Evolutionary conservation across 2,329 filamentous ascomycete species (phyloP), one percentile per base, ranked within the genome.

Genomic region (Talaromyces piceae): DNA sequence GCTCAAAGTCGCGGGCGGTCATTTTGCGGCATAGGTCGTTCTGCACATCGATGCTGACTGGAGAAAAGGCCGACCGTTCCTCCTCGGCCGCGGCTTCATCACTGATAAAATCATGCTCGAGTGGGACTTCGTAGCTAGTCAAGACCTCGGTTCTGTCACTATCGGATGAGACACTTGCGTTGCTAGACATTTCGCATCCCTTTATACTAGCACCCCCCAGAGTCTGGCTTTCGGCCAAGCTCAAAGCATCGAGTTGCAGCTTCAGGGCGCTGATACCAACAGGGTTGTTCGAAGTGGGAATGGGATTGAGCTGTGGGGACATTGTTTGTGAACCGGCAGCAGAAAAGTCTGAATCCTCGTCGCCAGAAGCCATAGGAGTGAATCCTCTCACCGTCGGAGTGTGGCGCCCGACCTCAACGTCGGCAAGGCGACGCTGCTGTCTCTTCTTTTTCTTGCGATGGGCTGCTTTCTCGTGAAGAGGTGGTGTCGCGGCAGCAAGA

Each of bases 1-100:
- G 83, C 62, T 95, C 86, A 66, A 98, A 98, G 67, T 98, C 93
- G 9, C 84, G 82, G 2, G 90, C 84, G 7, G 85, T 86, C 86
- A 97, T 96, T 74, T 98, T 97, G 57, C 87, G 82, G 55, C 74
- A 73, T 41, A 80, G 60, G 30, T 76, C 67, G 56, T 70, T 76
- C 66, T 61, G 76, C 59, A 78, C 69, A 50, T 81, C 68, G 13
- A 78, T 77, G 23, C 79, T 79, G 59, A 82, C 81, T 41, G 78
- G 62, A 5, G 72, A 71, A 28, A 75, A 72, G 52, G 71, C 63
- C 58, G 72, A 49, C 55, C 72, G 50, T 25, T 54, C 58, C 43
- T 67, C 66, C 20, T 63, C 61, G 6, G 61, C 60, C 6, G 56
- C 63, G 45, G 64, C 72, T 56, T 82, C 80, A 9, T 74, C 67